Percentiles rank a stretch among this genome's conserved stretches.
These are phyloP conservation scores for Chalaropsis thielavioides DNA, from an alignment of 2,329 filamentous ascomycete genomes.

Conservation along the genomic window DNA sequence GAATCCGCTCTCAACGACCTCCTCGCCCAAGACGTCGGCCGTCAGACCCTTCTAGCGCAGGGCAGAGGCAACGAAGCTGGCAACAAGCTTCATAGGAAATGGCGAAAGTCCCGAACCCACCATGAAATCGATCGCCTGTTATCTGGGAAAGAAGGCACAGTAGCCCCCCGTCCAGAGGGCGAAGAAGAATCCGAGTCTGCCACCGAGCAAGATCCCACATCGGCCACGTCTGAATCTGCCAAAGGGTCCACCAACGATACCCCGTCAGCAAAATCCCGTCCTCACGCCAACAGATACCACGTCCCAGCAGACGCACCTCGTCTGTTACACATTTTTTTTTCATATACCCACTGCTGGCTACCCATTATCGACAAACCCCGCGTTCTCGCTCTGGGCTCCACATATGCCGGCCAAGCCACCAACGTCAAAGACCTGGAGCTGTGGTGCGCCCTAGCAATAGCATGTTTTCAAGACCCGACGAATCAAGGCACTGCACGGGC, in stretches of 20 bases:
- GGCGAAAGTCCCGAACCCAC: constrained; percentile 48
- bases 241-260: background rate
- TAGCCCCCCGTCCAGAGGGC: constrained; percentile 24
- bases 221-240: background rate
- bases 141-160: constrained; percentile 29
- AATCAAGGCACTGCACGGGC: constrained; percentile 22
- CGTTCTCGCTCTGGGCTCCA: constrained; percentile 35
- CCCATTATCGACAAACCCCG: constrained; percentile 56
- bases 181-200: constrained; percentile 26
- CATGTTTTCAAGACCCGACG: constrained; percentile 37
- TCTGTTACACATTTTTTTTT: constrained; percentile 58
- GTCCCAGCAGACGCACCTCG: constrained; percentile 42
- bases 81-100: constrained; percentile 45
- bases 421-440: constrained; percentile 39
- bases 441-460: constrained; percentile 45
- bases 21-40: constrained; percentile 32
- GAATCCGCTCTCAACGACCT: constrained; percentile 43
- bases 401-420: constrained; percentile 28
- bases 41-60: constrained; percentile 36
- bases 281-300: constrained; percentile 16
- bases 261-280: background rate
- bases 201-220: background rate
- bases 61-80: constrained; percentile 31
- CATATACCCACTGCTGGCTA: constrained; percentile 63
- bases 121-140: constrained; percentile 48